phyloP scores from a whole-genome alignment of 495 filamentous ascomycete genomes.

The Daldinia grandis region DNA sequence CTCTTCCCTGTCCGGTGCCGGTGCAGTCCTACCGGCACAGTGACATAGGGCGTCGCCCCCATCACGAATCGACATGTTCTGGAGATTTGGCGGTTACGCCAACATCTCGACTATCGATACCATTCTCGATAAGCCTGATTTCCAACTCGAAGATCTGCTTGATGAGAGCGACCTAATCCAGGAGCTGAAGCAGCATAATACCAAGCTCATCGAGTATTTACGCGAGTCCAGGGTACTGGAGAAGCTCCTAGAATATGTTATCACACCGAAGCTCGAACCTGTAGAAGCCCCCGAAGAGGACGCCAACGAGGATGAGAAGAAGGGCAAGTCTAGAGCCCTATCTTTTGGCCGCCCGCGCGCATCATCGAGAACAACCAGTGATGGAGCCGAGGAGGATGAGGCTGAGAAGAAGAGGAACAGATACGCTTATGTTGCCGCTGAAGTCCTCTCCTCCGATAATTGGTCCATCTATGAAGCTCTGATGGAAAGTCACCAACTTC shows the following conservation, averaged over 20 bases:
- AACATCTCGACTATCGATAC: slow-evolving; percentile 95
- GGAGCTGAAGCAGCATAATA: slow-evolving; percentile 97
- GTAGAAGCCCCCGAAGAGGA: slow-evolving; percentile 69
- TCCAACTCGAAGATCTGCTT: slow-evolving; percentile 92
- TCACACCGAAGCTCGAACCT: slow-evolving; percentile 72
- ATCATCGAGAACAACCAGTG: slow-evolving; percentile 51
- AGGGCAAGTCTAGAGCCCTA: slow-evolving; percentile 60
- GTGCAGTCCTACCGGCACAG: slow-evolving; percentile 45
- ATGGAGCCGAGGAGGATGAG: slow-evolving; percentile 65
- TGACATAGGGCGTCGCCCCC: slow-evolving; percentile 47
- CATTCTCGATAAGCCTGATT: slow-evolving; percentile 93
- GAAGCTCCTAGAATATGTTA: slow-evolving; percentile 88
- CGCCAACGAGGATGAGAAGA: slow-evolving; percentile 61
- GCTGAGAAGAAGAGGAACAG: slow-evolving; percentile 87
- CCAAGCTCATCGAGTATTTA: slow-evolving; percentile 95
- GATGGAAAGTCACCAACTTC: slow-evolving; percentile 78
- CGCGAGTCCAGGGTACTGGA: slow-evolving; percentile 87
- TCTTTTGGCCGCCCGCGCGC: slow-evolving; percentile 56
- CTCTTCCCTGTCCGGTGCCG: slow-evolving; percentile 22
- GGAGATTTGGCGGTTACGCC: slow-evolving; percentile 98
- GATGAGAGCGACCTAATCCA: slow-evolving; percentile 96
- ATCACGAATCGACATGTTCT: slow-evolving; percentile 80
- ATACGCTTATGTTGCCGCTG: slow-evolving; percentile 89
- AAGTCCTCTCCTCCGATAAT: slow-evolving; percentile 93
- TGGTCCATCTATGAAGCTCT: slow-evolving; percentile 95